Conservation (phyloP, 1,284 basidiomycete species). For the Vanrija pseudolonga region DNA sequence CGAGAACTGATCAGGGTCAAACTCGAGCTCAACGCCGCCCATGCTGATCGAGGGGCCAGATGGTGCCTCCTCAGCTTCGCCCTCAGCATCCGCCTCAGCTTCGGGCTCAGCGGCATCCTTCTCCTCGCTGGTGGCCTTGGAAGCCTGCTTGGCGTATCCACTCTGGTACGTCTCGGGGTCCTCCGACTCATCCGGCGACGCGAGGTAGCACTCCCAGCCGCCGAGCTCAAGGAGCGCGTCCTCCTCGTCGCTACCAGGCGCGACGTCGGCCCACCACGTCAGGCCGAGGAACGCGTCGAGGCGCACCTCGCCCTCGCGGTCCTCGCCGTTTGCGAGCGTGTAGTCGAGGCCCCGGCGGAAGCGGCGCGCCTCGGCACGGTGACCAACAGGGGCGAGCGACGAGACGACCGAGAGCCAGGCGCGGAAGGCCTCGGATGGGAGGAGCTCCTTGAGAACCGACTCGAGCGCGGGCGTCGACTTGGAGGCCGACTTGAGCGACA, state of each 20-base stretch:
- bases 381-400: slow-evolving; percentile 68
- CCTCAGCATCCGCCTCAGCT: slow-evolving; percentile 33
- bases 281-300: slow-evolving; percentile 87
- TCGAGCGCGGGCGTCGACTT: slow-evolving; percentile 55
- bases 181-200: slow-evolving; percentile 85
- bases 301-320: slow-evolving; percentile 62
- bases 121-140: slow-evolving; percentile 37
- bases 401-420: slow-evolving; percentile 83
- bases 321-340: slow-evolving; percentile 86
- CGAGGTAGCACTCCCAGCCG: slow-evolving; percentile 98
- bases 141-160: slow-evolving; percentile 45
- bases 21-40: slow-evolving; percentile 46
- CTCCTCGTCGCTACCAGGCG: slow-evolving; percentile 49
- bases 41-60: slow-evolving; percentile 30
- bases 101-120: slow-evolving; percentile 13
- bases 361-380: slow-evolving; percentile 72
- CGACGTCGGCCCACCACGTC: slow-evolving; percentile 64
- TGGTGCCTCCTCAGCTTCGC: background rate
- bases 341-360: slow-evolving; percentile 94
- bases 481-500: slow-evolving; percentile 54
- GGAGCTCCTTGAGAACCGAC: slow-evolving; percentile 61
- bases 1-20: slow-evolving; percentile 49
- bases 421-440: slow-evolving; percentile 80
- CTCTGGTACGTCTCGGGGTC: slow-evolving; percentile 91
- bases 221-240: slow-evolving; percentile 63